Evolutionary conservation across 208 protist genomes (phyloP).

Genomic region (Leptomonas seymouri): DNA sequence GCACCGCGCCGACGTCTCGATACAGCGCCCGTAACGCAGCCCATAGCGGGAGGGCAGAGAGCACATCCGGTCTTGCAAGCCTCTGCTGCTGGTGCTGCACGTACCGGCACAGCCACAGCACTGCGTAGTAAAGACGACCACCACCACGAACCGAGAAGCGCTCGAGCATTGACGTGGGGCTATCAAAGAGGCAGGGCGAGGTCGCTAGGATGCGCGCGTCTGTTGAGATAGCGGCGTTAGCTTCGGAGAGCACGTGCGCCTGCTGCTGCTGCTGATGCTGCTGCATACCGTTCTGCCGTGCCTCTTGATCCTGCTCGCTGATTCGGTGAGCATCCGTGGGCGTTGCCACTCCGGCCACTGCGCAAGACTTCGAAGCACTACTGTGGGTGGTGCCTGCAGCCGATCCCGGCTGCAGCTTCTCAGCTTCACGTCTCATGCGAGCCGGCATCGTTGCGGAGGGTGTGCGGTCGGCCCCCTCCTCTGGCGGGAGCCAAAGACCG

Average conservation of each 20-base stretch:
- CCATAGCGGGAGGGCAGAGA: slow-evolving; percentile 34
- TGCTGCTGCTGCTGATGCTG: not conserved
- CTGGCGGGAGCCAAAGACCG: slow-evolving; percentile 58
- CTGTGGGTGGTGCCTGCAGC: no score
- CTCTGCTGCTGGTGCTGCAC: slow-evolving; percentile 14
- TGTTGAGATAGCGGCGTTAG: not conserved
- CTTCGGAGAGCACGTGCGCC: no score
- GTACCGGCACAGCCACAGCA: slow-evolving; percentile 36
- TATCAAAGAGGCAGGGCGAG: slow-evolving; percentile 25
- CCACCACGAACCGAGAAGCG: slow-evolving; percentile 32
- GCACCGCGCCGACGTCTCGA: slow-evolving; percentile 49
- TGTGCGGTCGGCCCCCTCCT: slow-evolving; percentile 1
- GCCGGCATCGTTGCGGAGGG: no score
- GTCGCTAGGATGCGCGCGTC: slow-evolving; percentile 42
- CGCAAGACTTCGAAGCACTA: no score
- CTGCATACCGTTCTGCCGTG: no score
- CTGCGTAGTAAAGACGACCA: slow-evolving; percentile 52
- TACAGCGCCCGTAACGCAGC: slow-evolving; percentile 33
- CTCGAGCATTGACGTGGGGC: slow-evolving; percentile 15
- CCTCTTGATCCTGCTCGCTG: no score
- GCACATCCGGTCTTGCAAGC: slow-evolving; percentile 1
- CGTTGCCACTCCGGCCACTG: no score
- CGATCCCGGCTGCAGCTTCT: no score
- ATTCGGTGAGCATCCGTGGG: no score
- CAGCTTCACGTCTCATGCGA: no score